Percentiles rank a stretch among this genome's conserved stretches.
Conservation (phyloP, 805 yeast genomes). For the Ogataea salicorniae region DNA sequence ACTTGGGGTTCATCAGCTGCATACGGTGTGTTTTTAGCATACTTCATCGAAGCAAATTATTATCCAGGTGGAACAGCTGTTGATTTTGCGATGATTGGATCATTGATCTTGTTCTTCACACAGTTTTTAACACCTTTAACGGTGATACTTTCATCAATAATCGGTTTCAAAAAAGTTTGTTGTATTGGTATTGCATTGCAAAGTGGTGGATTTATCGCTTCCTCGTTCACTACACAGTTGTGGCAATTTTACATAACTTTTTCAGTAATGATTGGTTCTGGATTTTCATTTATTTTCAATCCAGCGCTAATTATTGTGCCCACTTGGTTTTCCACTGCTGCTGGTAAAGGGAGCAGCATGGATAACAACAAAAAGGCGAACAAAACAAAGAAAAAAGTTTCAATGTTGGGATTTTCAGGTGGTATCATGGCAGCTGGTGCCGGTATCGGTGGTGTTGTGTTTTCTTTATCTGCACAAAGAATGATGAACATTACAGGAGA, state of each 20-base stretch:
- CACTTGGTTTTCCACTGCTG: slow-evolving; percentile 39
- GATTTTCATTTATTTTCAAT: slow-evolving; percentile 41
- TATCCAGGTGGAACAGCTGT: slow-evolving; percentile 48
- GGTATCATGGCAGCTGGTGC: slow-evolving; percentile 34
- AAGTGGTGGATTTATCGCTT: slow-evolving; percentile 38
- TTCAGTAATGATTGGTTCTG: slow-evolving; percentile 45
- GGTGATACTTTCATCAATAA: slow-evolving; percentile 5
- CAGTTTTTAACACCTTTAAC: slow-evolving; percentile 11
- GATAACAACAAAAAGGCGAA: background rate
- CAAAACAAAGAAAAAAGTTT: slow-evolving; percentile 20
- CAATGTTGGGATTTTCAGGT: slow-evolving; percentile 34
- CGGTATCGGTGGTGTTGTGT: slow-evolving; percentile 37
- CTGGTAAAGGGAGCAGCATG: background rate
- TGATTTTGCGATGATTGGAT: slow-evolving; percentile 62
- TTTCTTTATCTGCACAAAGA: slow-evolving; percentile 30
- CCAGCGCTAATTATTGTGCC: slow-evolving; percentile 46
- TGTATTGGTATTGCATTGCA: slow-evolving; percentile 28
- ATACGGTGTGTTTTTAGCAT: slow-evolving; percentile 56
- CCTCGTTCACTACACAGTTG: slow-evolving; percentile 41
- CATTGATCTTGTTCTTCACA: slow-evolving; percentile 24
- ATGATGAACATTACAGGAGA: slow-evolving; percentile 32
- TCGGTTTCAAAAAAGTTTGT: slow-evolving; percentile 15
- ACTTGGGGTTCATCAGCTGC: slow-evolving; percentile 68
- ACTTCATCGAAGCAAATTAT: slow-evolving; percentile 42
- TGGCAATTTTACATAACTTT: slow-evolving; percentile 49